Evolutionary conservation across 371 early-diverging fungal species (phyloP), one percentile per base, ranked within the genome.

Genomic region (Mortierella sp.): DNA sequence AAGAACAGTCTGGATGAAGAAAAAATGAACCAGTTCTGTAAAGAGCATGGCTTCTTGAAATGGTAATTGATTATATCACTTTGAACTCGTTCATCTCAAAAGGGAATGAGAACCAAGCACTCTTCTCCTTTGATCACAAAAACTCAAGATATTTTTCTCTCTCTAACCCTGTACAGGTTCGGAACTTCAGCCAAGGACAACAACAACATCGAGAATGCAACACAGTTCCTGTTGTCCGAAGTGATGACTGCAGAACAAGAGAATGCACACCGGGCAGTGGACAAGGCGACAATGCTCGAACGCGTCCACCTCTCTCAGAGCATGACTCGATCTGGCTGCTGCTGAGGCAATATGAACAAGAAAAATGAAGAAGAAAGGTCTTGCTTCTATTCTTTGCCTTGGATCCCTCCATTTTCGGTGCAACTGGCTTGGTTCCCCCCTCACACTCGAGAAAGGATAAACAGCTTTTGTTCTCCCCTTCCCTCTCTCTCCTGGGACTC

Each of bases 171-270:
- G 37, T 5, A 37, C 9, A 88, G 90, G 89, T 90, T 88, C 68
- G 86, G 86, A 30, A 89, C 91, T 15, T 89, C 89, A 9, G 91
- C 91, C 5, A 90, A 90, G 60, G 88, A 89, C 25, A 89, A 90
- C 69, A 87, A 70, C 52, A 89, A 90, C 47, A 86, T 90, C 60
- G 89, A 90, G 46, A 89, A 90, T 64, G 91, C 91, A 23, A 81
- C 87, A 3, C 86, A 87, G 12, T 80, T 83, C 61, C 70, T 90
- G 57, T 82, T 89, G 44, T 71, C 81, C 19, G 75, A 79, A 57
- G 80, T 82, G 37, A 70, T 82, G 74, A 60, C 70, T 19, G 59
- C 57, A 43, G 80, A 82, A 57, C 68, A 69, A 16, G 80, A 79
- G 18, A 45, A 69, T 45, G 69, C 80, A n/a, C 3, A 60, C 19